Conservation (phyloP, 1,284 basidiomycete species). For the Trichosporon sp. region DNA sequence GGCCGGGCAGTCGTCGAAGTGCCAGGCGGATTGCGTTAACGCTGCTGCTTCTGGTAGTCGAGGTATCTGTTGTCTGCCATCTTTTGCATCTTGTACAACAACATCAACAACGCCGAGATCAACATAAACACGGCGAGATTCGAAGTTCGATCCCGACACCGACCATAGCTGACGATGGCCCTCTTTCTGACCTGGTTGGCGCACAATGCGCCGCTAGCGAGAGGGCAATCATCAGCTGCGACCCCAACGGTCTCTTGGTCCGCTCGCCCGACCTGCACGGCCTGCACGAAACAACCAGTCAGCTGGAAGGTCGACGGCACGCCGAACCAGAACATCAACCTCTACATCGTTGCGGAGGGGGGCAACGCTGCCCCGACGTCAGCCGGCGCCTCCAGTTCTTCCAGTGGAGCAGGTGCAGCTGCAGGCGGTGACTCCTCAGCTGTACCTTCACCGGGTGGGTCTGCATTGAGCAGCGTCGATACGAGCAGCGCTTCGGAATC, state of each 20-base stretch:
- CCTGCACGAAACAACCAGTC: slow-evolving; percentile 10
- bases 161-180: slow-evolving; percentile 16
- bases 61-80: slow-evolving; percentile 1
- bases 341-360: slow-evolving; percentile 5
- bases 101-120: background rate
- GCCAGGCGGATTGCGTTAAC: slow-evolving; percentile 14
- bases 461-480: background rate
- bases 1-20: background rate
- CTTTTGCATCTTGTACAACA: background rate
- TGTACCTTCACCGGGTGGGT: background rate
- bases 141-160: background rate
- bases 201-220: slow-evolving; percentile 15
- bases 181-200: slow-evolving; percentile 10
- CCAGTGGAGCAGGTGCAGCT: background rate
- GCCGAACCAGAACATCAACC: slow-evolving; percentile 2
- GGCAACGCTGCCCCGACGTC: background rate
- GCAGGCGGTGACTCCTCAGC: background rate
- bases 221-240: slow-evolving; percentile 17
- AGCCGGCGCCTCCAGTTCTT: background rate
- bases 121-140: slow-evolving; percentile 11
- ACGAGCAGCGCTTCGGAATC: background rate
- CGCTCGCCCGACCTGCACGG: slow-evolving; percentile 4
- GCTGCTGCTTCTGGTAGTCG: background rate
- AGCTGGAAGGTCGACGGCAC: slow-evolving; percentile 5
- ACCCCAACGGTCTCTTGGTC: slow-evolving; percentile 16